These are phyloP conservation scores for Tylopilus cervinicoccineus DNA, from an alignment of 768 basidiomycete species.

Conservation along the genomic window DNA sequence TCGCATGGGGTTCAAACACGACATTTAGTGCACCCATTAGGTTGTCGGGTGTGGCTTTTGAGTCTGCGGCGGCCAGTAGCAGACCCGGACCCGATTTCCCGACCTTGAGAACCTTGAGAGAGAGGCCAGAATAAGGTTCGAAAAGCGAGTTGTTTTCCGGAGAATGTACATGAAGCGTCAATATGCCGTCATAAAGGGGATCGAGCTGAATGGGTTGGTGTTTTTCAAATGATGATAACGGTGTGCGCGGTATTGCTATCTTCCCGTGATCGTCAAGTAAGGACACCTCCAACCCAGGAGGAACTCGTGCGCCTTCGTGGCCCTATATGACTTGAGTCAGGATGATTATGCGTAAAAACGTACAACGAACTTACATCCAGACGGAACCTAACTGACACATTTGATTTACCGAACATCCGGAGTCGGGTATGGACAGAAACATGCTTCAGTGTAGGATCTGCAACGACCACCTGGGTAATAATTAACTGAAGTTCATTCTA, in stretches of 20 bases:
- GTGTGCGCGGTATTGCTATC: not conserved
- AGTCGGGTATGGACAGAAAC: constrained; percentile 6
- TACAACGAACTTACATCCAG: not conserved
- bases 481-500: not conserved
- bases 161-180: constrained; percentile 6
- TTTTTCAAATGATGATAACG: not conserved
- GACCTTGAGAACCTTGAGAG: constrained; percentile 3
- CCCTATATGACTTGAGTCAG: not conserved
- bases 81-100: no score
- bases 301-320: not conserved
- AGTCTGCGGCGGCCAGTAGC: no score
- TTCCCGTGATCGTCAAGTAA: constrained; percentile 5
- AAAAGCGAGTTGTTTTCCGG: not conserved
- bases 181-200: not conserved
- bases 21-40: constrained; percentile 12
- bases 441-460: constrained; percentile 7
- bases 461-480: constrained; percentile 3
- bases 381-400: not conserved
- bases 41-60: no score
- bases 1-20: constrained; percentile 9
- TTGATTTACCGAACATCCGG: not conserved
- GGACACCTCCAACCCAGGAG: constrained; percentile 5
- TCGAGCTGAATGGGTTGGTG: not conserved
- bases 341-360: not conserved
- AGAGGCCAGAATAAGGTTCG: constrained; percentile 8